phyloP scores from a whole-genome alignment of 2,329 filamentous ascomycete genomes.

The Stagonosporopsis chrysanthemi region DNA sequence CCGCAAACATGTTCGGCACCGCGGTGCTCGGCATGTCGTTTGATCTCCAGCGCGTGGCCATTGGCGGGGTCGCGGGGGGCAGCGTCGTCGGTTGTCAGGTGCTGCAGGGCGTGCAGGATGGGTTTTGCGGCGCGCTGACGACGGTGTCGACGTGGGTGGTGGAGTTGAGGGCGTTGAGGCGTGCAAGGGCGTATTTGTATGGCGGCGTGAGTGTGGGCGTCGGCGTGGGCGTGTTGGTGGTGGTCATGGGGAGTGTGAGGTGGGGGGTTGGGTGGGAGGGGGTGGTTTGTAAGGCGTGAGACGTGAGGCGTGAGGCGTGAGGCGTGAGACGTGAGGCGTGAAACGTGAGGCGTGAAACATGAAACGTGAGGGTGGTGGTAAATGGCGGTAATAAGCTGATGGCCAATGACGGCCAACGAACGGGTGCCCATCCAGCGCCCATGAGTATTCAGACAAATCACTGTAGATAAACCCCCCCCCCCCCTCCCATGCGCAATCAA shows the following conservation, averaged over 20 bases:
- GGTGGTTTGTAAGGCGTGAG: background rate
- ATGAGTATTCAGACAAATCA: too few relatives aligned
- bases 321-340: too few relatives aligned
- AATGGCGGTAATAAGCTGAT: too few relatives aligned
- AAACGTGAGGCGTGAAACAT: too few relatives aligned
- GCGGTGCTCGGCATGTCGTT: constrained; percentile 77
- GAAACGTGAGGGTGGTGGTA: too few relatives aligned
- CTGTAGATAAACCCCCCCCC: too few relatives aligned
- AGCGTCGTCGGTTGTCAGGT: constrained; percentile 54
- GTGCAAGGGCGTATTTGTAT: constrained; percentile 72
- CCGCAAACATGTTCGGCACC: constrained; percentile 80
- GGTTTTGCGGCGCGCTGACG: constrained; percentile 58
- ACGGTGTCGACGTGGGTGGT: constrained; percentile 59
- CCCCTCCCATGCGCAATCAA: too few relatives aligned
- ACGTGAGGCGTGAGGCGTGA: too few relatives aligned
- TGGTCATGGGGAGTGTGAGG: constrained; percentile 76
- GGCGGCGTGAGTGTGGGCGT: constrained; percentile 62
- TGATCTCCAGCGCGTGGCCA: constrained; percentile 74
- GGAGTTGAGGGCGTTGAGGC: constrained; percentile 51
- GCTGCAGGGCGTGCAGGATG: constrained; percentile 57
- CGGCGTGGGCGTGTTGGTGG: constrained; percentile 67
- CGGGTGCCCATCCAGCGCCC: too few relatives aligned
- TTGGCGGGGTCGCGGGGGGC: constrained; percentile 50
- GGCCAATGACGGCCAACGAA: too few relatives aligned
- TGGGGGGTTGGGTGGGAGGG: constrained; percentile 65